phyloP scores from a whole-genome alignment of 371 early-diverging fungal genomes.

The Rhizomucor miehei region DNA sequence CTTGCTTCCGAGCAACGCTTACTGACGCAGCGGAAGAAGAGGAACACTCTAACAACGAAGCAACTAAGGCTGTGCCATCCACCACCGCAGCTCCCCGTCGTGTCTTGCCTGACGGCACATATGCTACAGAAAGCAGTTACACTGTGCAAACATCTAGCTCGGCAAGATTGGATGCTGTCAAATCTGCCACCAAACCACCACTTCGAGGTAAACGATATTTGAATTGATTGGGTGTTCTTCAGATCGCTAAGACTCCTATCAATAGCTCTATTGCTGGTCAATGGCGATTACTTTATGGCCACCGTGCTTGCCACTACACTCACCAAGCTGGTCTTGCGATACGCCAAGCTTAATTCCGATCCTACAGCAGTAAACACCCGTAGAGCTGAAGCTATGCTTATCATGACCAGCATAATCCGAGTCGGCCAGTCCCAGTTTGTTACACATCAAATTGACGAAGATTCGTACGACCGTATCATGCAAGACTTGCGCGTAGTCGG shows the following conservation, averaged over 20 bases:
- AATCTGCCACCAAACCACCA: slow-evolving; percentile 73
- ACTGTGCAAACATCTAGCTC: slow-evolving; percentile 43
- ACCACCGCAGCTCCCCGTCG: slow-evolving; percentile 61
- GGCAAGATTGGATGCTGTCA: slow-evolving; percentile 59
- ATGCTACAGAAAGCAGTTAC: slow-evolving; percentile 92
- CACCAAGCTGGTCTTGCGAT: slow-evolving; percentile 85
- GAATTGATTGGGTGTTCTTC: no score
- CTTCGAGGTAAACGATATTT: slow-evolving; percentile 47
- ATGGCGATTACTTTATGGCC: slow-evolving; percentile 91
- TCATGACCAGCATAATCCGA: slow-evolving; percentile 93
- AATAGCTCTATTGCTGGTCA: slow-evolving; percentile 67
- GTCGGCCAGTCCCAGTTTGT: slow-evolving; percentile 88
- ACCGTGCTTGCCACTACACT: slow-evolving; percentile 86
- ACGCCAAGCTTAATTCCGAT: slow-evolving; percentile 50
- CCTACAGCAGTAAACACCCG: slow-evolving; percentile 65
- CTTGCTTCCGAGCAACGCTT: slow-evolving; percentile 83
- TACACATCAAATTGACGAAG: slow-evolving; percentile 89
- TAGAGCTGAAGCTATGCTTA: slow-evolving; percentile 92
- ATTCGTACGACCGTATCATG: slow-evolving; percentile 90
- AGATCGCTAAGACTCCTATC: neutral
- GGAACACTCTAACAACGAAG: slow-evolving; percentile 32
- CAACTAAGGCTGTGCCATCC: slow-evolving; percentile 33
- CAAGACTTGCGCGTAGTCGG: slow-evolving; percentile 85
- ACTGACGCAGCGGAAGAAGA: slow-evolving; percentile 56
- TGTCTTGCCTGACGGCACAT: slow-evolving; percentile 94